Evolutionary conservation across 495 filamentous ascomycete species (phyloP).

Genomic region (Lasiosphaeria ovina): DNA sequence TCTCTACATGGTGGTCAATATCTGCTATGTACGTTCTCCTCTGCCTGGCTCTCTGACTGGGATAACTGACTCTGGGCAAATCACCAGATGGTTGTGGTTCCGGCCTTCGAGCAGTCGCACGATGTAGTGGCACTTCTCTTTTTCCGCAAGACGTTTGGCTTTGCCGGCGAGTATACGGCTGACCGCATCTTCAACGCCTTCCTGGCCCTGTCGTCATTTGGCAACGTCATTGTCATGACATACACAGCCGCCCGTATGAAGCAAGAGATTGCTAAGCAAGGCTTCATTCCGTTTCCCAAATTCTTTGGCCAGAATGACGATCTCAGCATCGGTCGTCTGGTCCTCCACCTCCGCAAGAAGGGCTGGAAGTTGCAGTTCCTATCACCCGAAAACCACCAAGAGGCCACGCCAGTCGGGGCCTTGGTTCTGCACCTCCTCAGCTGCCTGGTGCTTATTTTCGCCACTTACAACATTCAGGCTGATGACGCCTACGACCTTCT

Average conservation of each 20-base stretch:
- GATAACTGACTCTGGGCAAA: not conserved
- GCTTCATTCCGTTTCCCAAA: slow-evolving; percentile 46
- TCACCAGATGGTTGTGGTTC: slow-evolving; percentile 25
- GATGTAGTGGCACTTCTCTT: slow-evolving; percentile 23
- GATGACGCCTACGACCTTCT: slow-evolving; percentile 32
- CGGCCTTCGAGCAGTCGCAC: slow-evolving; percentile 13
- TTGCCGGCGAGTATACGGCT: slow-evolving; percentile 6
- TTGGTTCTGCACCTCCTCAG: slow-evolving; percentile 45
- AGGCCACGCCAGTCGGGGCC: slow-evolving; percentile 43
- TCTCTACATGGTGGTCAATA: slow-evolving; percentile 45
- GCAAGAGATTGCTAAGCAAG: slow-evolving; percentile 55
- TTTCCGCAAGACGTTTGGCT: slow-evolving; percentile 21
- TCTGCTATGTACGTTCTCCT: slow-evolving; percentile 41
- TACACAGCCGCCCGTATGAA: slow-evolving; percentile 53
- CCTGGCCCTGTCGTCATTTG: slow-evolving; percentile 30
- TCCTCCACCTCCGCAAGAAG: slow-evolving; percentile 7
- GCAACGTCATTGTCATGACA: slow-evolving; percentile 43
- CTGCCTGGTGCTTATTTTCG: slow-evolving; percentile 38
- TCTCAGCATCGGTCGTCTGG: slow-evolving; percentile 34
- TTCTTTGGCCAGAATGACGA: slow-evolving; percentile 43
- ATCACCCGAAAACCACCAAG: slow-evolving; percentile 20
- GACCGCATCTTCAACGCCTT: slow-evolving; percentile 25
- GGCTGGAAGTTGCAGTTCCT: slow-evolving; percentile 9
- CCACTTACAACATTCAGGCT: slow-evolving; percentile 24
- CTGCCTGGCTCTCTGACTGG: no score